A percentile compares a stretch with the other conserved stretches of the same genome.
Evolutionary conservation across 345 rosid species (phyloP).

Genomic region (Atalantia buxifolia): DNA sequence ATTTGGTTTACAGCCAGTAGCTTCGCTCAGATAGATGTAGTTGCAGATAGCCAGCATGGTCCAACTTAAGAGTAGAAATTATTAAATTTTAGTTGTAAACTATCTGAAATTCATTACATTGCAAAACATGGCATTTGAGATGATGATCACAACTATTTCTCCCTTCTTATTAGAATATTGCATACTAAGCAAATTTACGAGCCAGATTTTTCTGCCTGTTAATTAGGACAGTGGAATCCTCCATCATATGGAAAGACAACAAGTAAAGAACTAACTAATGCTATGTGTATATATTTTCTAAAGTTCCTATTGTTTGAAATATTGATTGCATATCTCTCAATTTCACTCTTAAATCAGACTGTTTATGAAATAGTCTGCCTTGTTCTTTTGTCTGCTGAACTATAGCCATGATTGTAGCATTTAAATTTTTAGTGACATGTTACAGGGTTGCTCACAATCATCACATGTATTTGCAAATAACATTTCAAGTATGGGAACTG

Average conservation of each 20-base stretch:
- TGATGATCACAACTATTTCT: background rate
- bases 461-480: slow-evolving; percentile 93
- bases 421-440: slow-evolving; percentile 18
- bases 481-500: slow-evolving; percentile 67
- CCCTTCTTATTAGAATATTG: background rate
- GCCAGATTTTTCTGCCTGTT: background rate
- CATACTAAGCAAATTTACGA: background rate
- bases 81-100: background rate
- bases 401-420: background rate
- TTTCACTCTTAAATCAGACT: background rate
- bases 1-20: background rate
- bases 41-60: background rate
- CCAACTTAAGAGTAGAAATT: background rate
- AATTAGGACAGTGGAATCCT: slow-evolving; percentile 6
- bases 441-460: slow-evolving; percentile 92
- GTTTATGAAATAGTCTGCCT: background rate
- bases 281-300: background rate
- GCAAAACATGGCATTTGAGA: background rate
- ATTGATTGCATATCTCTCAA: background rate
- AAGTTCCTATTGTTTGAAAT: background rate
- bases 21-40: background rate
- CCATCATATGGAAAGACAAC: background rate
- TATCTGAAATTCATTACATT: background rate
- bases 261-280: background rate
- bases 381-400: background rate